Conservation (phyloP, 1,139 yeast genomes). For the Blastobotrys apis region DNA sequence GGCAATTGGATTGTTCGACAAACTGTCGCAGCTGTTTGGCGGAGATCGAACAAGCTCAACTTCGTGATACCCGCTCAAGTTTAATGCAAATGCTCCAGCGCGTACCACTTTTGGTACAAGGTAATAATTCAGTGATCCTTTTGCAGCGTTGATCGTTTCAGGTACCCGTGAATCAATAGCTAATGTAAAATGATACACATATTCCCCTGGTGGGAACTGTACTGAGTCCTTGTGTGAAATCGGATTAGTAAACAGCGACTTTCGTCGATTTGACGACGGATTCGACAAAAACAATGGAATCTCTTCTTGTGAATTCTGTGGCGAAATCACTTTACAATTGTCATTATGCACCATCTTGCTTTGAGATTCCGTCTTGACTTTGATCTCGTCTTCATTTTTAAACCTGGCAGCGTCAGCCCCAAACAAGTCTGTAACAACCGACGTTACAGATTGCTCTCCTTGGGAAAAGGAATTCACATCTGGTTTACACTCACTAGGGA, state of each 20-base stretch:
- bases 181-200: constrained; percentile 70
- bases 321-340: constrained; percentile 16
- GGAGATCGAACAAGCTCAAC: constrained; percentile 64
- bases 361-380: constrained; percentile 19
- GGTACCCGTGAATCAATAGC: constrained; percentile 69
- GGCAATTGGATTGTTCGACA: constrained; percentile 75
- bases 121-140: constrained; percentile 33
- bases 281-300: constrained; percentile 14
- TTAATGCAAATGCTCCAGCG: constrained; percentile 32
- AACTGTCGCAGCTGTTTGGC: constrained; percentile 65
- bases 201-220: constrained; percentile 64
- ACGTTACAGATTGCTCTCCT: constrained; percentile 23
- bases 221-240: constrained; percentile 26
- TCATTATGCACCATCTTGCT: constrained; percentile 19
- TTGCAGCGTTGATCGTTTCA: constrained; percentile 58
- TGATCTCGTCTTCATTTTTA: constrained; percentile 21
- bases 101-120: constrained; percentile 34
- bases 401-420: constrained; percentile 36
- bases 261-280: constrained; percentile 2
- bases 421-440: constrained; percentile 32
- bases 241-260: constrained; percentile 9
- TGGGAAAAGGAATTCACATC: constrained; percentile 3
- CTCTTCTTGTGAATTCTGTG: constrained; percentile 7
- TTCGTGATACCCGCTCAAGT: constrained; percentile 31
- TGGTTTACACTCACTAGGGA: constrained; percentile 25